A percentile compares a stretch with the other conserved stretches of the same genome.
phyloP scores from a whole-genome alignment of 148 eudicot species.

The Vaccinium vitisidaea region DNA sequence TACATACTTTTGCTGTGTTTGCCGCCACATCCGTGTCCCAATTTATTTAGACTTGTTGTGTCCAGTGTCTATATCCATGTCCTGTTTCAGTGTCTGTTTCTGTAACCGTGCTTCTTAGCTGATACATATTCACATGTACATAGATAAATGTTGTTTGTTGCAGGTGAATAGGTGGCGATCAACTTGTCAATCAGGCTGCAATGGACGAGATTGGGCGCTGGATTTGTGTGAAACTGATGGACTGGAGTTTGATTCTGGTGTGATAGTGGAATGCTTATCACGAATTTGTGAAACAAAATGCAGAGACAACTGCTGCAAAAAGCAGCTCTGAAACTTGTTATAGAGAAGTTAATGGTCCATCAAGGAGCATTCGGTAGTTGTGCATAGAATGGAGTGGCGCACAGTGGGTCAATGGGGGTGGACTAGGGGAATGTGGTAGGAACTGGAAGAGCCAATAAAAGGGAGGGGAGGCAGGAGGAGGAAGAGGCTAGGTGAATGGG shows the following conservation, averaged over 20 bases:
- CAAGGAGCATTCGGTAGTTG: background rate
- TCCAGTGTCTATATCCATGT: too few species aligned
- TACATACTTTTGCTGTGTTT: too few species aligned
- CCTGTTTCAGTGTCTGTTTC: too few species aligned
- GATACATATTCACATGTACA: background rate
- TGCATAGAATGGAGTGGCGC: background rate
- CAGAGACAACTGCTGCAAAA: background rate
- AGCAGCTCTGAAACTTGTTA: background rate
- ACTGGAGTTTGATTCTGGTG: background rate
- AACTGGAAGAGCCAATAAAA: background rate
- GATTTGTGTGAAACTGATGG: background rate
- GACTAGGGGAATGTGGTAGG: background rate
- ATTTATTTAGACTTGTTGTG: too few species aligned
- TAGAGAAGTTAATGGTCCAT: background rate
- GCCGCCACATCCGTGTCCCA: too few species aligned
- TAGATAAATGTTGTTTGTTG: too few species aligned
- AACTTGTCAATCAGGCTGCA: background rate
- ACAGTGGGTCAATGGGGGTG: background rate
- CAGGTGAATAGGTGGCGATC: background rate
- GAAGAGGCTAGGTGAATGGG: background rate
- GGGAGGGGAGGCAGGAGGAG: background rate
- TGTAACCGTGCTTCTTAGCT: too few species aligned
- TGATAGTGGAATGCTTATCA: background rate
- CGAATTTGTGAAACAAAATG: background rate
- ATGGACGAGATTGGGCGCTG: background rate